Conservation (phyloP, 73 alveolate genomes). For the Stentor roeselii region DNA sequence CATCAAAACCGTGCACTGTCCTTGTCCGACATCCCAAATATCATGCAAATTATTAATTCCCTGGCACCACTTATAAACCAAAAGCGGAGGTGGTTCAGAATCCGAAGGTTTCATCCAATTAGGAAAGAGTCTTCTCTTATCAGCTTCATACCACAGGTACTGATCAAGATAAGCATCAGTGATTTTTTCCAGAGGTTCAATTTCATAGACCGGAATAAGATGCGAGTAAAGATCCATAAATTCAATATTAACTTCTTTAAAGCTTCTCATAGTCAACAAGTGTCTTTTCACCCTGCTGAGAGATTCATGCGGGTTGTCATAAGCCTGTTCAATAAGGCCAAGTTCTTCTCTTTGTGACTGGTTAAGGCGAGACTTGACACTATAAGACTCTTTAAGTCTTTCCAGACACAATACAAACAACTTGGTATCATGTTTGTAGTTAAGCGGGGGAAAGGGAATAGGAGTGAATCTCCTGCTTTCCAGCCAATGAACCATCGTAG, state of each 20-base stretch:
- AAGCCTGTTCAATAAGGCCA: conserved; percentile 99
- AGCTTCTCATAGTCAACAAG: conserved; percentile 96
- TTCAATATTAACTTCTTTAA: conserved; percentile 99
- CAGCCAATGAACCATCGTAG: conserved; percentile 97
- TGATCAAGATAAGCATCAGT: conserved; percentile 99
- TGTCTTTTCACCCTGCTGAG: conserved; percentile 98
- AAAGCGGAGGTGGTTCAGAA: conserved; percentile 99
- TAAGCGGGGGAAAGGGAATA: conserved; percentile 99
- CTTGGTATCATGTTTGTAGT: conserved; percentile 99
- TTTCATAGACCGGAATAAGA: conserved; percentile 97
- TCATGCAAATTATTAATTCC: conserved; percentile 99
- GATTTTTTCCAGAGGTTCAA: conserved; percentile 99
- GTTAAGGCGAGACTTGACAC: conserved; percentile 90
- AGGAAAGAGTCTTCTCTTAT: conserved; percentile 98
- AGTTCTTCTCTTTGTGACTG: conserved; percentile 98
- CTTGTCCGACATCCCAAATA: conserved; percentile 98
- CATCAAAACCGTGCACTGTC: conserved; percentile 94
- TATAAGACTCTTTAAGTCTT: conserved; percentile 98
- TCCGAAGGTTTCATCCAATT: conserved; percentile 99
- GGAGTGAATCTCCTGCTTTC: conserved; percentile 97
- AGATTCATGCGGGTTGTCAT: conserved; percentile 99
- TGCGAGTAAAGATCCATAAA: conserved; percentile 98
- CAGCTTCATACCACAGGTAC: conserved; percentile 99
- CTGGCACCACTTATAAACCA: conserved; percentile 99
- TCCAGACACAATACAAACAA: conserved; percentile 96